A percentile compares a stretch with the other conserved stretches of the same genome.
Conservation (phyloP, 345 rosid genomes). For the Murraya koenigii region DNA sequence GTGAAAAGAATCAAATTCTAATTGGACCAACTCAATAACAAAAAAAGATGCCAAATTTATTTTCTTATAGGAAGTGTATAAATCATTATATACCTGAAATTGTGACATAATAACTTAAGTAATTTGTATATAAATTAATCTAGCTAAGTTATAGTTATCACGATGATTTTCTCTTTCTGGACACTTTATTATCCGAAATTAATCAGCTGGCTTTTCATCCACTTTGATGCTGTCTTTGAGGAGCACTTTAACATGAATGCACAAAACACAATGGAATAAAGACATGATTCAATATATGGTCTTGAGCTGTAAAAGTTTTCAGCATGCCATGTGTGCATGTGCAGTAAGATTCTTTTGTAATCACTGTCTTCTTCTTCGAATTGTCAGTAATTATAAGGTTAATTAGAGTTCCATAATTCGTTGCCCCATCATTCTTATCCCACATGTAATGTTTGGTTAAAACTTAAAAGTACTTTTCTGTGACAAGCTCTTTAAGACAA, state of each 20-base stretch:
- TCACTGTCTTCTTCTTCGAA: not conserved
- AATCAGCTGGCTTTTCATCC: not conserved
- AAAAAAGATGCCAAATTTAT: no score
- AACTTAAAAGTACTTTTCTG: no score
- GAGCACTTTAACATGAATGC: not conserved
- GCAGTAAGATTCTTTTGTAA: not conserved
- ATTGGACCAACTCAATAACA: no score
- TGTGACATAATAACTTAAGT: not conserved
- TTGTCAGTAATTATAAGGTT: not conserved
- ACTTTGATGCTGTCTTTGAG: not conserved
- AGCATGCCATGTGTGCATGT: not conserved
- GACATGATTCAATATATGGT: not conserved
- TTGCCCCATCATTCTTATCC: not conserved
- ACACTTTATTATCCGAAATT: not conserved
- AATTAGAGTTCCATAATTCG: not conserved
- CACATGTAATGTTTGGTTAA: conserved; percentile 9
- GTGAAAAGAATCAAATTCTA: no score
- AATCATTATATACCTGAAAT: no score
- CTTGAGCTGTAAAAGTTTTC: not conserved
- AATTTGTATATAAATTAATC: not conserved
- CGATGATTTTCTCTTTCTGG: not conserved
- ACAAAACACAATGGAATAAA: conserved; percentile 5
- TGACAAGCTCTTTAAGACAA: not conserved
- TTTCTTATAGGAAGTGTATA: no score
- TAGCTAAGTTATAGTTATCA: not conserved